A percentile compares a stretch with the other conserved stretches of the same genome.
These are phyloP conservation scores for Trichodelitschia bisporula DNA, from an alignment of 495 filamentous ascomycete species.

Conservation along the genomic window DNA sequence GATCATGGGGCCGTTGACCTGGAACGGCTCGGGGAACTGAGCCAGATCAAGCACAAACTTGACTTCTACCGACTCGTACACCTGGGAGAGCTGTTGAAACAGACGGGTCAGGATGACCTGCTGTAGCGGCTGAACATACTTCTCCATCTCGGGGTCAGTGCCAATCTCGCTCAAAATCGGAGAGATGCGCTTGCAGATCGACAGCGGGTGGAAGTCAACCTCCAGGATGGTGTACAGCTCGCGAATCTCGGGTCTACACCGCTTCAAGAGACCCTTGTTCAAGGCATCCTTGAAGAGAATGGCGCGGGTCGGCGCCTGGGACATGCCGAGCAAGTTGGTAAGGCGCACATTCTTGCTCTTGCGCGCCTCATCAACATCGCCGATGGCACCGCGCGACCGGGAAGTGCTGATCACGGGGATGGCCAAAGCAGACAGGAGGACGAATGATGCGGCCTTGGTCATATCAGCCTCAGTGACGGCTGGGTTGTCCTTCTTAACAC, in stretches of 20 bases:
- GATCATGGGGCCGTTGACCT: slow-evolving; percentile 72
- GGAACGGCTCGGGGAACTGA: slow-evolving; percentile 90
- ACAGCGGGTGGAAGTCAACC: slow-evolving; percentile 95
- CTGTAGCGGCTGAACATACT: slow-evolving; percentile 81
- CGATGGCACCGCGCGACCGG: slow-evolving; percentile 78
- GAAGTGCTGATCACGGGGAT: slow-evolving; percentile 98
- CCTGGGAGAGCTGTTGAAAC: slow-evolving; percentile 97
- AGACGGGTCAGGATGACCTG: slow-evolving; percentile 95
- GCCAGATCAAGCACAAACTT: slow-evolving; percentile 83
- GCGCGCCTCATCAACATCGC: slow-evolving; percentile 88
- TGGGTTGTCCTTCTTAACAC: slow-evolving; percentile 83
- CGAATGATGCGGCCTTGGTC: slow-evolving; percentile 72
- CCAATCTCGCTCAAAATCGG: slow-evolving; percentile 89
- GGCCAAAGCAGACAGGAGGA: slow-evolving; percentile 80
- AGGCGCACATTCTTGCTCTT: slow-evolving; percentile 98
- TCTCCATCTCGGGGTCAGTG: slow-evolving; percentile 84
- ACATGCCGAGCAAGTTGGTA: slow-evolving; percentile 88
- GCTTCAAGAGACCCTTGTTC: slow-evolving; percentile 79
- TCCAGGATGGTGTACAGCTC: slow-evolving; percentile 96
- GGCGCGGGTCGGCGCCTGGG: slow-evolving; percentile 63
- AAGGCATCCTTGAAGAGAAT: slow-evolving; percentile 86
- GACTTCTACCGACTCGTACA: slow-evolving; percentile 94
- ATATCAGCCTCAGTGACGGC: slow-evolving; percentile 71
- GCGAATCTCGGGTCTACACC: slow-evolving; percentile 77
- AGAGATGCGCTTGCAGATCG: slow-evolving; percentile 97